A percentile compares a stretch with the other conserved stretches of the same genome.
These are phyloP conservation scores for Theobroma grandiflorum DNA, from an alignment of 441 rosid species.

Conservation along the genomic window DNA sequence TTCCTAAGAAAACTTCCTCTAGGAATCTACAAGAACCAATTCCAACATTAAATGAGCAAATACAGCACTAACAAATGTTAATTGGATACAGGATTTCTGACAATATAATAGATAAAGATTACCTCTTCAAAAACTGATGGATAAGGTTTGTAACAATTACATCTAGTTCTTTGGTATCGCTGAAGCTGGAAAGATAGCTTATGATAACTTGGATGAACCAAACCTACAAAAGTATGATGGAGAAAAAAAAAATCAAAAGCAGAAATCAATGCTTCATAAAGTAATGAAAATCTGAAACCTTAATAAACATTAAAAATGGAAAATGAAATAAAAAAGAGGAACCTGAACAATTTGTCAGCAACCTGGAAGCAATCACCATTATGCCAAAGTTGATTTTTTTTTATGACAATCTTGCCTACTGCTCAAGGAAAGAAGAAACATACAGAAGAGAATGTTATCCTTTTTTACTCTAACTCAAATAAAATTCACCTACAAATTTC, in stretches of 20 bases:
- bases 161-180: constrained; percentile 27
- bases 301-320: neutral
- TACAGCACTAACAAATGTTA: neutral
- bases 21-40: constrained; percentile 37
- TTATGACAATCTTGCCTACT: neutral
- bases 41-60: neutral
- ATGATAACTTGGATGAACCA: constrained; percentile 28
- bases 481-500: neutral
- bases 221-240: constrained; percentile 25
- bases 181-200: constrained; percentile 24
- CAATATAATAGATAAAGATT: constrained; percentile 10
- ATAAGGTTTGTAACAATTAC: constrained; percentile 7
- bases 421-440: neutral
- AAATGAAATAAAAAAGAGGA: neutral
- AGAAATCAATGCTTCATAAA: neutral
- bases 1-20: constrained; percentile 27
- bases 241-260: neutral
- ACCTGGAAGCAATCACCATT: constrained; percentile 31
- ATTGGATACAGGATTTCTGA: neutral
- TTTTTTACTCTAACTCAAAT: neutral
- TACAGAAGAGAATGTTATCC: neutral
- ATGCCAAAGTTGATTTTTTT: constrained; percentile 10
- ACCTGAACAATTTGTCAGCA: constrained; percentile 42
- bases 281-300: neutral
- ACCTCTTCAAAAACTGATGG: constrained; percentile 30